Conservation (phyloP, 176 grass and related monocot genomes). For the Urochloa ruziziensis region DNA sequence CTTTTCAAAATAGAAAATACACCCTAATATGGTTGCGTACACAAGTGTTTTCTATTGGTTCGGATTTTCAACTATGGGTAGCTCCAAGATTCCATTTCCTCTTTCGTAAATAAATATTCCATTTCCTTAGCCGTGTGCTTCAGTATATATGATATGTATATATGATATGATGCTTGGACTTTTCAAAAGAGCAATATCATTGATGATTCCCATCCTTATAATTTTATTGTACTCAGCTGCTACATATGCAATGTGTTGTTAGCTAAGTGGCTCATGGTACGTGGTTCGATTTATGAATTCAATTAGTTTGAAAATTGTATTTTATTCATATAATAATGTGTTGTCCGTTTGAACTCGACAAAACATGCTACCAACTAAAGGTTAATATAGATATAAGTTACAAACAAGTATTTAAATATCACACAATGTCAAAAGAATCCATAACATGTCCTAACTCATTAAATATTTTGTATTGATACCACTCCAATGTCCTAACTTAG, state of each 20-base stretch:
- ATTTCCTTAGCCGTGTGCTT: too few relatives aligned
- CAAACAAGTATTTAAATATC: background rate
- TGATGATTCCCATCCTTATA: background rate
- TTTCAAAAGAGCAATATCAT: too few relatives aligned
- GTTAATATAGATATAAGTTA: background rate
- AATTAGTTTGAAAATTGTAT: background rate
- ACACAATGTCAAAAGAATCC: background rate
- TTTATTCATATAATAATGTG: background rate
- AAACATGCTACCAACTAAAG: background rate
- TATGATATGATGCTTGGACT: too few relatives aligned
- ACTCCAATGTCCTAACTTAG: background rate
- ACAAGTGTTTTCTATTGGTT: too few relatives aligned
- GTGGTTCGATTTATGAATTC: background rate
- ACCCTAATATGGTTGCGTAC: too few relatives aligned
- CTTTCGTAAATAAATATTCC: too few relatives aligned
- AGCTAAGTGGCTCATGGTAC: background rate
- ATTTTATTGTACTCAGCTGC: background rate
- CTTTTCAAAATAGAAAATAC: too few relatives aligned
- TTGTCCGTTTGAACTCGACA: background rate
- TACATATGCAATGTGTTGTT: background rate
- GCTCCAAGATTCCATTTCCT: too few relatives aligned
- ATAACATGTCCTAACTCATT: background rate
- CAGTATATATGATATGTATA: too few relatives aligned
- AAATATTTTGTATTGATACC: too few relatives aligned
- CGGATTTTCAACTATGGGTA: too few relatives aligned